Conservation (phyloP, 139 green algal species). For the Chlamydomonas sp. region DNA sequence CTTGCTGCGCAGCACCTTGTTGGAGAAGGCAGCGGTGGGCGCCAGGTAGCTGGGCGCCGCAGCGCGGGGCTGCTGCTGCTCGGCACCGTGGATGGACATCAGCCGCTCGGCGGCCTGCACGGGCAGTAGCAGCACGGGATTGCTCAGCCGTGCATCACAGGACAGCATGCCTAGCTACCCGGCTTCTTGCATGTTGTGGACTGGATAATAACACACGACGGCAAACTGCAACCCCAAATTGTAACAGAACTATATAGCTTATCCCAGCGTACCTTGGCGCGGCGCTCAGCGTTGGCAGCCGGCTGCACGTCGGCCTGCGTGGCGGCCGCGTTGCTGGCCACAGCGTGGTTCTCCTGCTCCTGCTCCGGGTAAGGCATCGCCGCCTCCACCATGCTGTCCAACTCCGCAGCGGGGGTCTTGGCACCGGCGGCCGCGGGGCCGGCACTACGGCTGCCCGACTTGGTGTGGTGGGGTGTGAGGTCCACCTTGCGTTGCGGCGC, state of each 20-base stretch:
- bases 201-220: too few species aligned
- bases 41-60: constrained; percentile 4
- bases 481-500: constrained; percentile 13
- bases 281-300: constrained; percentile 8
- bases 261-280: neutral
- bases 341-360: neutral
- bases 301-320: too few species aligned
- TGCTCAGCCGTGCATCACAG: too few species aligned
- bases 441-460: neutral
- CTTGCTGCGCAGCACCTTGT: constrained; percentile 7
- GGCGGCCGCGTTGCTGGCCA: neutral
- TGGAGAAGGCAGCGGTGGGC: neutral
- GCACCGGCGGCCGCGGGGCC: too few species aligned
- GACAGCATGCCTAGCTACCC: too few species aligned
- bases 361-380: too few species aligned
- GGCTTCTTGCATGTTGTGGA: too few species aligned
- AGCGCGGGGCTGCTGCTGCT: neutral
- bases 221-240: too few species aligned
- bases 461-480: neutral
- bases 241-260: neutral
- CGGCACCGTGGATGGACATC: constrained; percentile 27
- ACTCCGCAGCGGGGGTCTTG: neutral
- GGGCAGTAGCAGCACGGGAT: too few species aligned
- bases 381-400: neutral
- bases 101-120: constrained; percentile 13